These are phyloP conservation scores for Coemansia sp. DNA, from an alignment of 192 early-diverging fungal genomes.

Conservation along the genomic window DNA sequence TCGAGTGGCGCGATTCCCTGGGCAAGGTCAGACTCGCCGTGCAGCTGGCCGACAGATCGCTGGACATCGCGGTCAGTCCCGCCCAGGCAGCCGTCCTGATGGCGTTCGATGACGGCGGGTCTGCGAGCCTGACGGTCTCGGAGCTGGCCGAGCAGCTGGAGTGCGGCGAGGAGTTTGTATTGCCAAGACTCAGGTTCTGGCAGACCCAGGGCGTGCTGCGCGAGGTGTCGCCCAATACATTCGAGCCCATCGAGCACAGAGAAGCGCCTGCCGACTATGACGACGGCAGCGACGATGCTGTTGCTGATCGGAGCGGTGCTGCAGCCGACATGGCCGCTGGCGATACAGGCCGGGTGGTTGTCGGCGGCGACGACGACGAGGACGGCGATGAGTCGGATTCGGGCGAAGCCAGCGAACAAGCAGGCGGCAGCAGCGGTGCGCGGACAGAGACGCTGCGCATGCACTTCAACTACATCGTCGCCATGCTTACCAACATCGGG, in stretches of 20 bases:
- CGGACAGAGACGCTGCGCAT: slow-evolving; percentile 46
- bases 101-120: slow-evolving; percentile 11
- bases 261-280: no score
- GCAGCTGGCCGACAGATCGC: slow-evolving; percentile 53
- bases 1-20: slow-evolving; percentile 55
- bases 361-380: slow-evolving; percentile 1
- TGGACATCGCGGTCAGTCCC: slow-evolving; percentile 54
- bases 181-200: slow-evolving; percentile 39
- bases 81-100: slow-evolving; percentile 57
- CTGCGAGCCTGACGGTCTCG: neutral
- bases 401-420: slow-evolving; percentile 2
- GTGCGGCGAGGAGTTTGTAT: slow-evolving; percentile 19
- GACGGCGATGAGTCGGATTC: neutral
- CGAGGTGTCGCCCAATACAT: slow-evolving; percentile 14
- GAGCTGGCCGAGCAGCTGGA: slow-evolving; percentile 23
- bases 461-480: slow-evolving; percentile 55
- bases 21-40: slow-evolving; percentile 58
- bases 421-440: neutral
- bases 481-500: slow-evolving; percentile 59
- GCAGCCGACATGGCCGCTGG: neutral
- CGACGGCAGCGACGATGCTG: neutral
- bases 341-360: no score
- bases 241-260: slow-evolving; percentile 19
- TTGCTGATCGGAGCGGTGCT: neutral
- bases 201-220: slow-evolving; percentile 38